Base-by-base conservation (phyloP, 1,139 yeast genomes). In the Torulaspora pretoriensis region DNA sequence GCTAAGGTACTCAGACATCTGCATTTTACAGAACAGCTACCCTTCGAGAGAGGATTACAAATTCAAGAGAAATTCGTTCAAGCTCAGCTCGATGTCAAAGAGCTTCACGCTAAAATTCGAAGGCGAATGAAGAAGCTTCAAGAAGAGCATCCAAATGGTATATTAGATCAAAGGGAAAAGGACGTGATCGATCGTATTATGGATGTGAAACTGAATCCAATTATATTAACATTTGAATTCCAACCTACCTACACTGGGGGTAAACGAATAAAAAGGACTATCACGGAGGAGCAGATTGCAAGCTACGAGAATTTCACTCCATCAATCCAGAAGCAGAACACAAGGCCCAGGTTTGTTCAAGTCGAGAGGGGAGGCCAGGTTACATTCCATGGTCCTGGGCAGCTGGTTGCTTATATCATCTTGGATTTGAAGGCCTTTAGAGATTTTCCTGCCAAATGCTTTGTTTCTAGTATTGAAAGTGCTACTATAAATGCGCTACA, bases 361-460 rank as follows among this genome's bases (percentile, higher is more conserved):
- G 76, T 94, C 0, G 81, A 80, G 49, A 72, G 99, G 49, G 99
- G 99, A n/a, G 99, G 99, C 0, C 95, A 92, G 62, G 80, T 92
- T 1, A 92, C 98, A 0, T 94, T 88, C 74, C 99, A 94, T 68
- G 97, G 97, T 0, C 83, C 90, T 2, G 98, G 98, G 0, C 99
- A 94, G 65, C 65, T 89, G 36, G 96, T 90, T 3, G 81, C 88
- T 2, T 94, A 90, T 60, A 81, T 94, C 13, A 74, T 94, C 2
- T 50, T 94, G 35, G 97, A 92, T 62, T 70, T 92, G 44, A 73
- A 75, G 50, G 73, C 77, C 36, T 84, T 85, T 56, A 58, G 67
- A 31, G 67, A 75, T 40, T 69, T 89, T 35, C 74, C 86, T 0
- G 83, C 89, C 0, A 76, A 81, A 55, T 87, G 95, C 64, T 86